Evolutionary conservation across 805 yeast genomes (phyloP).

Genomic region (Ascoidea rubescens): DNA sequence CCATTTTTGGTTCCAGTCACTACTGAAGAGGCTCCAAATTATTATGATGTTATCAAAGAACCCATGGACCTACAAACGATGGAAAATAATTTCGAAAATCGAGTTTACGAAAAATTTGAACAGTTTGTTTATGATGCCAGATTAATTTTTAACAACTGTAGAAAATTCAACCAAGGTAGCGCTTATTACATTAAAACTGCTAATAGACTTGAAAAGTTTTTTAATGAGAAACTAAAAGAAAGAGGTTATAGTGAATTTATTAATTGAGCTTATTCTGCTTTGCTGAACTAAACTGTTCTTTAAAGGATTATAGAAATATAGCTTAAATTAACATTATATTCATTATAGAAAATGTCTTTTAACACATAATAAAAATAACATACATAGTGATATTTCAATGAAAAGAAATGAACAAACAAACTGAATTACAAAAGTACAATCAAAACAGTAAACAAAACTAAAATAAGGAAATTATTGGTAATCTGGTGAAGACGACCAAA

Average conservation of each 20-base stretch:
- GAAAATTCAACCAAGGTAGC: conserved; percentile 83
- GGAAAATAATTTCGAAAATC: conserved; percentile 87
- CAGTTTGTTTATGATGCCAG: conserved; percentile 83
- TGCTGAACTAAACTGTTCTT: too few species aligned
- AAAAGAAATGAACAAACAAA: not conserved
- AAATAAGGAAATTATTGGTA: not conserved
- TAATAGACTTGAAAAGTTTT: conserved; percentile 80
- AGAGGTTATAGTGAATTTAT: not conserved
- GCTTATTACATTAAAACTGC: conserved; percentile 96
- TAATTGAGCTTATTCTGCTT: not conserved
- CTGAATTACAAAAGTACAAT: not conserved
- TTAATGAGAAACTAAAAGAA: conserved; percentile 70
- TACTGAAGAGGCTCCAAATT: conserved; percentile 89
- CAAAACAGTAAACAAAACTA: not conserved
- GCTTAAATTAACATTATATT: too few species aligned
- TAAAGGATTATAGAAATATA: too few species aligned
- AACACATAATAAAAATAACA: not conserved
- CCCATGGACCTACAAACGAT: conserved; percentile 97
- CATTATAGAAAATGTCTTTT: too few species aligned
- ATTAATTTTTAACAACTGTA: conserved; percentile 79
- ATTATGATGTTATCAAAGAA: conserved; percentile 89
- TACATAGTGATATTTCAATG: not conserved
- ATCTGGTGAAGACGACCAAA: not conserved
- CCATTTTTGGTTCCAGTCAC: conserved; percentile 92
- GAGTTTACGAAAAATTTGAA: conserved; percentile 81